Percentiles rank a stretch among this genome's conserved stretches.
phyloP scores from a whole-genome alignment of 2,329 filamentous ascomycete genomes.

The Curvularia lunata region DNA sequence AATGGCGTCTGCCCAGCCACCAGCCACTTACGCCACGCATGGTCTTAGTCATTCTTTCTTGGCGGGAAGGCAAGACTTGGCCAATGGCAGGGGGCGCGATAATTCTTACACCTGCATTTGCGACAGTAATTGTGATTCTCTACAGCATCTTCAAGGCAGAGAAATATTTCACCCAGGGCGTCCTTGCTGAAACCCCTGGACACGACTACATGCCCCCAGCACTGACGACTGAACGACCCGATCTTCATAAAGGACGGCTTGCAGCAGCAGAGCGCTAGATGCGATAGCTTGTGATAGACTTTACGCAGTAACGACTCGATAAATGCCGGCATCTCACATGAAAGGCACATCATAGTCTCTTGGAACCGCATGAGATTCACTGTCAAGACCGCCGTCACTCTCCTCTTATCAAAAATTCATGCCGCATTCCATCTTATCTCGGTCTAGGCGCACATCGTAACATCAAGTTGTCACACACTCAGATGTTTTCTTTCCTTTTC shows the following conservation, averaged over 20 bases:
- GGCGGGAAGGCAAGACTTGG: background rate
- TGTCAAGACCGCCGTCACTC: background rate
- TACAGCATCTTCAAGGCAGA: background rate
- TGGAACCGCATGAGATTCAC: background rate
- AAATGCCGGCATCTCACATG: background rate
- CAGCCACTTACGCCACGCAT: constrained; percentile 7
- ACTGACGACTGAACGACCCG: background rate
- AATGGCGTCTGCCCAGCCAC: constrained; percentile 12
- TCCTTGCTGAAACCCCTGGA: background rate
- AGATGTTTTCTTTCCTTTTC: background rate
- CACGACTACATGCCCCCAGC: background rate
- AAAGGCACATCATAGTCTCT: too few relatives aligned
- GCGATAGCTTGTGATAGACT: background rate
- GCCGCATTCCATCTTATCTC: background rate
- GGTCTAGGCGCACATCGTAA: background rate
- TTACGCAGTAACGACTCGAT: background rate
- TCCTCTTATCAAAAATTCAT: background rate
- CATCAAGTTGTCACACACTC: background rate
- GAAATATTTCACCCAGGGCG: background rate
- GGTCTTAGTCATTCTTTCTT: constrained; percentile 1
- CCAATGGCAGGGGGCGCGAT: background rate
- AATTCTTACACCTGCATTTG: background rate
- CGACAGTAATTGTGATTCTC: background rate
- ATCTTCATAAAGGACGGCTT: background rate
- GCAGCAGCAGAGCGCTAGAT: background rate